Conservation (phyloP, 2,329 filamentous ascomycete species). For the Blastomyces silverae region DNA sequence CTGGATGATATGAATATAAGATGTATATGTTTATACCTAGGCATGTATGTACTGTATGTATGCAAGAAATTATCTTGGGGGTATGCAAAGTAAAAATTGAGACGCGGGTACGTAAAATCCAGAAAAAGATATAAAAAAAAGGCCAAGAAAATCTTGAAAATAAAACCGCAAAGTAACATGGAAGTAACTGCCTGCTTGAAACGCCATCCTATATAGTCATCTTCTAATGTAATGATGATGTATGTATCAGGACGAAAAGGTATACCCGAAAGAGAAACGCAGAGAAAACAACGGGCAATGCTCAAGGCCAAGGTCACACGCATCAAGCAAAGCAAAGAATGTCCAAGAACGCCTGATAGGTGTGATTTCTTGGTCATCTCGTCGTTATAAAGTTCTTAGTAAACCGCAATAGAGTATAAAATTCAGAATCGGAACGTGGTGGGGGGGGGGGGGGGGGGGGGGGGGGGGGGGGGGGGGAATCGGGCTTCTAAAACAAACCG, state of each 20-base stretch:
- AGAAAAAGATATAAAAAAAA: neutral
- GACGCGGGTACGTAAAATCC: neutral
- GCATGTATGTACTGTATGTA: neutral
- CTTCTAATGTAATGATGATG: neutral
- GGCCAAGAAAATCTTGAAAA: neutral
- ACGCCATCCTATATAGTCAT: neutral
- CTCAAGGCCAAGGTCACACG: neutral
- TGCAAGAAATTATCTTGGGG: neutral
- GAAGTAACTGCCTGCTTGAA: neutral
- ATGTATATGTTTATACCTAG: neutral
- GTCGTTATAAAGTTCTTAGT: neutral
- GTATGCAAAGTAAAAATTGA: neutral
- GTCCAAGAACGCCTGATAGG: neutral
- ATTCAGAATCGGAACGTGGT: neutral
- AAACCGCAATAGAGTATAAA: neutral
- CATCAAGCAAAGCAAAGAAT: neutral
- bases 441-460: no score
- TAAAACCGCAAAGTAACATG: neutral
- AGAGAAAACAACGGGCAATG: neutral
- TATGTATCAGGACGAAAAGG: neutral
- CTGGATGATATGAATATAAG: neutral
- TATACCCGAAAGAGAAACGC: neutral
- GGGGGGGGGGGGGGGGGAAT: no score
- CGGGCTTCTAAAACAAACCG: neutral
- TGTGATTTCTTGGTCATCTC: neutral